Evolutionary conservation across 148 eudicot genomes (phyloP).

Genomic region (Camellia japonica): DNA sequence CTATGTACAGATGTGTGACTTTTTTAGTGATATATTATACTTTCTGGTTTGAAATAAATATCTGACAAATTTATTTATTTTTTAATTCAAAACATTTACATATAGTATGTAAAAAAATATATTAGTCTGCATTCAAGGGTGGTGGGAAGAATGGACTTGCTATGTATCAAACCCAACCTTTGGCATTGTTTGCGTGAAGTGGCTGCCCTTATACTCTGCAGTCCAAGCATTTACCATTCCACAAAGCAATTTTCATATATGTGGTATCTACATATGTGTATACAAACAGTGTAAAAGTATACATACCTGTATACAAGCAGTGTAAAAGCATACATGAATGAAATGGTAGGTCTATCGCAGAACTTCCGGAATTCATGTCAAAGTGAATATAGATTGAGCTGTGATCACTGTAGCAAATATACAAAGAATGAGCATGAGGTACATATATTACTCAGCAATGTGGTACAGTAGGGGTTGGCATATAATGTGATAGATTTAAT

Average conservation of each 20-base stretch:
- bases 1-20: background rate
- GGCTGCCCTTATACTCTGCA: background rate
- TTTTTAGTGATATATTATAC: background rate
- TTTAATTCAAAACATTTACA: background rate
- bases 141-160: background rate
- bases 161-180: background rate
- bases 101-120: background rate
- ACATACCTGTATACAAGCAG: background rate
- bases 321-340: background rate
- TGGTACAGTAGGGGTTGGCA: background rate
- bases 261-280: background rate
- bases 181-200: background rate
- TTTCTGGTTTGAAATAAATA: background rate
- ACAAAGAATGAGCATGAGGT: background rate
- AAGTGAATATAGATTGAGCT: slow-evolving; percentile 3
- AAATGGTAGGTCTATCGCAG: background rate
- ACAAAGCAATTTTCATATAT: background rate
- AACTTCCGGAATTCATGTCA: background rate
- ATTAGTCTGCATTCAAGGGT: background rate
- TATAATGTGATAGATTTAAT: background rate
- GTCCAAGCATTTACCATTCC: background rate
- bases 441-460: background rate
- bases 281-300: background rate
- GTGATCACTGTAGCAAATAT: background rate
- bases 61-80: background rate